Conservation (phyloP, 1,284 basidiomycete species). For the Neotropicomus parvogracilis region DNA sequence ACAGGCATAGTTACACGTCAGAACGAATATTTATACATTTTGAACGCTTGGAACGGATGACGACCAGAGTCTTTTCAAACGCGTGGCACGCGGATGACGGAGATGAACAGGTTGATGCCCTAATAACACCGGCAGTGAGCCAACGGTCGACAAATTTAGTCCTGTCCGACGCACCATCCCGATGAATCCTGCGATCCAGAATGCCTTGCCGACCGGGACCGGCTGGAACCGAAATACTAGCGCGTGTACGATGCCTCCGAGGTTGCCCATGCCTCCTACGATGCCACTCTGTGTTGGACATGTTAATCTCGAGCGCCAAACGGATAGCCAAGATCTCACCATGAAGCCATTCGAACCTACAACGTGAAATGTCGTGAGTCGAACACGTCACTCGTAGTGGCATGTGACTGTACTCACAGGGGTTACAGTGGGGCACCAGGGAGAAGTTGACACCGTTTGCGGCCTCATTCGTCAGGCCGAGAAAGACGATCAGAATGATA, state of each 20-base stretch:
- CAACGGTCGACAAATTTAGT: not conserved
- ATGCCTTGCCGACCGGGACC: conserved; percentile 25
- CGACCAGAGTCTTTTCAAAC: not conserved
- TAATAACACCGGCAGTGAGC: not conserved
- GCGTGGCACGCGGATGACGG: conserved; percentile 10
- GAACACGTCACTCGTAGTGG: not conserved
- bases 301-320: not conserved
- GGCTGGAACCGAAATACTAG: conserved; percentile 48
- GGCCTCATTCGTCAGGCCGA: conserved; percentile 33
- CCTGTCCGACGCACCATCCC: conserved; percentile 23
- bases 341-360: conserved; percentile 36
- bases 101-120: conserved; percentile 12
- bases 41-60: too few species aligned
- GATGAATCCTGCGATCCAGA: conserved; percentile 46
- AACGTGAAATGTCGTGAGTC: conserved; percentile 18
- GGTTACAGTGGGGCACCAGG: conserved; percentile 51
- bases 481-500: conserved; percentile 28
- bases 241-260: not conserved
- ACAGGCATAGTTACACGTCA: too few species aligned
- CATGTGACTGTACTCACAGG: conserved; percentile 31
- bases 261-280: conserved; percentile 2
- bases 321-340: conserved; percentile 17
- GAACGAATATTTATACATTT: not conserved
- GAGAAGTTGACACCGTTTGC: conserved; percentile 55
- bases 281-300: not conserved